Evolutionary conservation across 257 asterid genomes (phyloP).

Genomic region (Lavandula angustifolia): DNA sequence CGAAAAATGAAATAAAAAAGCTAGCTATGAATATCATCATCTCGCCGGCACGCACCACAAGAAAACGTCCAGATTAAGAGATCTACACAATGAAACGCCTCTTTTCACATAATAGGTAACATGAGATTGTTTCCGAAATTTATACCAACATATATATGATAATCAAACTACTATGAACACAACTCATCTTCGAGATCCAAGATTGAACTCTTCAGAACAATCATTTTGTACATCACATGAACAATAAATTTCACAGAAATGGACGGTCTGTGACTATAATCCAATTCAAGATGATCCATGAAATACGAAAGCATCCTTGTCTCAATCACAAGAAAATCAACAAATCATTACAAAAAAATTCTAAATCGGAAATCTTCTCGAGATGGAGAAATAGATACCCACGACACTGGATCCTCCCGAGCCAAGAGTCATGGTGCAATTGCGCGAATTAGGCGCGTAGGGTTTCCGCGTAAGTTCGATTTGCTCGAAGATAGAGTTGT

Average conservation of each 20-base stretch:
- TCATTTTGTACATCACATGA: background rate
- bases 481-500: constrained; percentile 33
- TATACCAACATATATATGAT: background rate
- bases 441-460: constrained; percentile 18
- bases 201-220: constrained; percentile 3
- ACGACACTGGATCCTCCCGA: constrained; percentile 43
- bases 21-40: background rate
- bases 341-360: background rate
- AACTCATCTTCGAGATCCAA: constrained; percentile 12
- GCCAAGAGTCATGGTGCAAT: constrained; percentile 49
- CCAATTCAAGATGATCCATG: constrained; percentile 9
- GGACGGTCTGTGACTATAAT: constrained; percentile 16
- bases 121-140: background rate
- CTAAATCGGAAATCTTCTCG: background rate
- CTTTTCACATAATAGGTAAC: background rate
- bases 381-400: constrained; percentile 38
- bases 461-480: constrained; percentile 36
- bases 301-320: background rate
- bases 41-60: constrained; percentile 16
- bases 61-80: constrained; percentile 10
- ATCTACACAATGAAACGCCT: background rate
- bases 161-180: constrained; percentile 19
- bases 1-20: background rate
- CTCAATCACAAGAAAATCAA: background rate
- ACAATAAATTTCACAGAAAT: background rate